Conservation (phyloP, 2,329 filamentous ascomycete species). For the Hymenotorrendiella dingleyae region DNA sequence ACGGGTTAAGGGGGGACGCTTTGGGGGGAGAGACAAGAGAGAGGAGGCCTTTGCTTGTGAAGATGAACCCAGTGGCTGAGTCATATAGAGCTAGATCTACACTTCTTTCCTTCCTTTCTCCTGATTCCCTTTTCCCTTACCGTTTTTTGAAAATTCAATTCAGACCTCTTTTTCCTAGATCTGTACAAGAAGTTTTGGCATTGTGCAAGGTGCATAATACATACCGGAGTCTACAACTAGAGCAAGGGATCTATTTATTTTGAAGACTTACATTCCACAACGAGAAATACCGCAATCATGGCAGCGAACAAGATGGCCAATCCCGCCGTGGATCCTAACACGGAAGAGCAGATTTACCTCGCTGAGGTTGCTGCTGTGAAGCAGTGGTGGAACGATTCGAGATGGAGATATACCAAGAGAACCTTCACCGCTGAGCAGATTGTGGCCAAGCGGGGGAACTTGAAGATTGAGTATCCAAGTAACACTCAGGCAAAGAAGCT, state of each 20-base stretch:
- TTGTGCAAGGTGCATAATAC: too few relatives aligned
- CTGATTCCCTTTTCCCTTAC: neutral
- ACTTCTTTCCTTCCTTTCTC: neutral
- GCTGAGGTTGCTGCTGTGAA: slow-evolving; percentile 84
- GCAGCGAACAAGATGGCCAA: slow-evolving; percentile 50
- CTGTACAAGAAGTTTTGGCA: too few relatives aligned
- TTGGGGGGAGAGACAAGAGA: neutral
- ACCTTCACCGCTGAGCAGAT: slow-evolving; percentile 97
- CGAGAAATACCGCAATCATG: slow-evolving; percentile 24
- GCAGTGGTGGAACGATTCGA: slow-evolving; percentile 86
- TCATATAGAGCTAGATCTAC: neutral
- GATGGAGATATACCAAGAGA: slow-evolving; percentile 89
- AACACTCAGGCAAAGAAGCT: slow-evolving; percentile 89
- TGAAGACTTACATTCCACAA: slow-evolving; percentile 9
- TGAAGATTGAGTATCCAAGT: slow-evolving; percentile 88
- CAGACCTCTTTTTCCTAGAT: too few relatives aligned
- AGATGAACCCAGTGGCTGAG: neutral
- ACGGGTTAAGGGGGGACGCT: neutral
- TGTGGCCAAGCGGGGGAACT: slow-evolving; percentile 85
- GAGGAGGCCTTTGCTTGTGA: neutral
- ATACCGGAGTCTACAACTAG: too few relatives aligned
- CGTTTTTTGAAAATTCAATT: neutral
- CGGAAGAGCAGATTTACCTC: slow-evolving; percentile 50
- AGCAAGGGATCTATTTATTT: neutral
- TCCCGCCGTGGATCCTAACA: slow-evolving; percentile 47